Percentiles rank a stretch among this genome's conserved stretches.
These are phyloP conservation scores for Fomitopsis pinicola DNA, from an alignment of 1,284 basidiomycete species.

Conservation along the genomic window DNA sequence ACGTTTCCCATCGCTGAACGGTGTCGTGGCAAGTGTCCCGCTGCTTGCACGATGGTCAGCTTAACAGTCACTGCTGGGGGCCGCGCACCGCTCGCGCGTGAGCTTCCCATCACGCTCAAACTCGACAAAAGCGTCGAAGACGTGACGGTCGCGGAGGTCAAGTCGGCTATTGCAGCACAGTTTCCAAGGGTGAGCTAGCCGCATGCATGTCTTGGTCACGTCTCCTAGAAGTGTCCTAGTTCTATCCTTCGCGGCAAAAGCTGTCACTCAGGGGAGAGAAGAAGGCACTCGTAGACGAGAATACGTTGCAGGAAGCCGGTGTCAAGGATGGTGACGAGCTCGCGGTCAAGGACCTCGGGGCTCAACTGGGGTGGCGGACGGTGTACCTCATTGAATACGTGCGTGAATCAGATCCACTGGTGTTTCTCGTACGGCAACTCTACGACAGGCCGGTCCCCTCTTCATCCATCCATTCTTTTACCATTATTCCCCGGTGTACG, in stretches of 20 bases:
- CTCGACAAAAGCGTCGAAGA: conserved; percentile 42
- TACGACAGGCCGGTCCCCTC: conserved; percentile 77
- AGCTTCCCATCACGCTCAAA: conserved; percentile 54
- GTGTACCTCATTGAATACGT: conserved; percentile 93
- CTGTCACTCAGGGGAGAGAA: conserved; percentile 59
- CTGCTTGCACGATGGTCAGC: conserved; percentile 1
- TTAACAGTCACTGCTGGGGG: conserved; percentile 4
- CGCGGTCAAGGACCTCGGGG: conserved; percentile 83
- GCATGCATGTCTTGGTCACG: neutral
- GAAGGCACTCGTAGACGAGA: conserved; percentile 60
- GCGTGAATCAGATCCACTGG: conserved; percentile 28
- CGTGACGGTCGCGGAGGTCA: conserved; percentile 56
- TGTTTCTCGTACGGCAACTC: neutral
- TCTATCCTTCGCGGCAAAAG: conserved; percentile 70
- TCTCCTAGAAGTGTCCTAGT: conserved; percentile 36
- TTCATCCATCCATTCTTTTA: conserved; percentile 90
- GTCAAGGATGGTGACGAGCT: conserved; percentile 58
- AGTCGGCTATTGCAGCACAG: conserved; percentile 50
- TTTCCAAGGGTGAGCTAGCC: conserved; percentile 51
- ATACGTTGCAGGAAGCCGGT: conserved; percentile 53
- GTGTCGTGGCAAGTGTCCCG: neutral
- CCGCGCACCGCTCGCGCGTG: conserved; percentile 44
- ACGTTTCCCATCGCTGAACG: neutral
- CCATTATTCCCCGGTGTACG: conserved; percentile 65
- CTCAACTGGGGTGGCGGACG: conserved; percentile 82